These are phyloP conservation scores for Candida stauntonica DNA, from an alignment of 805 yeast species.

Conservation along the genomic window DNA sequence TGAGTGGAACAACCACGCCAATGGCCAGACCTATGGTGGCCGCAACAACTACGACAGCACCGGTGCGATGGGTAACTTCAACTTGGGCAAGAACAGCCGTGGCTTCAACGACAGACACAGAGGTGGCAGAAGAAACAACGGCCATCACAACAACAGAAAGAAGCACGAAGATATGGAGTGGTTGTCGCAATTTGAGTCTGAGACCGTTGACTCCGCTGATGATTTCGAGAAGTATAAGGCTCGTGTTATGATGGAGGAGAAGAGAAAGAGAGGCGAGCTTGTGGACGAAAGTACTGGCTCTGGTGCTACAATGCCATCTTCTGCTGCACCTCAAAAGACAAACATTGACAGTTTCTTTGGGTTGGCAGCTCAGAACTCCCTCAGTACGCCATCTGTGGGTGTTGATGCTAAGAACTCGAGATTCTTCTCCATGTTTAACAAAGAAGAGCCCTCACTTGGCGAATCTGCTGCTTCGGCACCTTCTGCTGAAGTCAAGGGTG, in stretches of 20 bases:
- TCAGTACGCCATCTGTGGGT: conserved; percentile 5
- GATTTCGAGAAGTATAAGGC: conserved; percentile 40
- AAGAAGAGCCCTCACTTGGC: conserved; percentile 13
- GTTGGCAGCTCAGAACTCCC: conserved; percentile 11
- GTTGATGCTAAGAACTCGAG: conserved; percentile 26
- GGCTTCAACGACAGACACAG: conserved; percentile 10
- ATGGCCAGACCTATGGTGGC: conserved; percentile 5
- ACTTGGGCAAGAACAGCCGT: conserved; percentile 15
- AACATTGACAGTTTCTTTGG: conserved; percentile 26
- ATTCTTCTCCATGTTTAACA: conserved; percentile 25
- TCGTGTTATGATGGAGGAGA: conserved; percentile 34
- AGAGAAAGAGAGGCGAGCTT: conserved; percentile 29
- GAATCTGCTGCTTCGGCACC: not conserved
- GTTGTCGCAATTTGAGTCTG: conserved; percentile 21
- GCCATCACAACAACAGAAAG: conserved; percentile 5
- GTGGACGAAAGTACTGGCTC: conserved; percentile 5
- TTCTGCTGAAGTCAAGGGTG: conserved; percentile 1
- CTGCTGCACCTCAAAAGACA: conserved; percentile 5
- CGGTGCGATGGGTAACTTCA: conserved; percentile 30
- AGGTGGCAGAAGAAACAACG: conserved; percentile 13
- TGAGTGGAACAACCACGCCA: conserved; percentile 11
- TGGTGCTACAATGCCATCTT: no score
- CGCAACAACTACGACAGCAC: conserved; percentile 18
- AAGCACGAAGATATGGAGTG: conserved; percentile 20
- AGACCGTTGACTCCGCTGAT: conserved; percentile 23